Conservation (phyloP, 129 eudicot species). For the Flaveria ramosissima region DNA sequence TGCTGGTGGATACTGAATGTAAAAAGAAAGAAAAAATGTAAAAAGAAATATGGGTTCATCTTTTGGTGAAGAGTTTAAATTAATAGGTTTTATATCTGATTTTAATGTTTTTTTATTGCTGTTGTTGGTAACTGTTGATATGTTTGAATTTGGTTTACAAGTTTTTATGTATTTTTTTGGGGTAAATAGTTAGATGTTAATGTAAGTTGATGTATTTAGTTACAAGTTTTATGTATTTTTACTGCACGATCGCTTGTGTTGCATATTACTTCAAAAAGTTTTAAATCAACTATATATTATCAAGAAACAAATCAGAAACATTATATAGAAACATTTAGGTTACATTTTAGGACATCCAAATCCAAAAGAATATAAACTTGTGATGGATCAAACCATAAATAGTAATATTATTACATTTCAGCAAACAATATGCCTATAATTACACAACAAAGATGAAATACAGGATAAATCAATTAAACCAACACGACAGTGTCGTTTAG, state of each 20-base stretch:
- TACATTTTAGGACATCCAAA: background rate
- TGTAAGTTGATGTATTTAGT: background rate
- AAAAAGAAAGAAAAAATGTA: background rate
- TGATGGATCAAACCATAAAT: conserved; percentile 8
- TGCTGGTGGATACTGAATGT: conserved; percentile 41
- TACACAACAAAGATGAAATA: conserved; percentile 33
- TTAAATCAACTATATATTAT: conserved; percentile 2
- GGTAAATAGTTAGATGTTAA: background rate
- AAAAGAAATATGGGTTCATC: conserved; percentile 1
- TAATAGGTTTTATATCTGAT: background rate
- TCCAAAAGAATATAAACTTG: background rate
- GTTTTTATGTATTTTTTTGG: background rate
- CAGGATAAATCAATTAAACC: conserved; percentile 15
- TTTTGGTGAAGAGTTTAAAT: background rate
- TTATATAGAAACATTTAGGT: background rate
- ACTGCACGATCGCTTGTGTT: too few relatives aligned
- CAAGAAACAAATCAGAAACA: background rate
- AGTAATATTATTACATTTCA: conserved; percentile 25
- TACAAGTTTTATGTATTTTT: too few relatives aligned
- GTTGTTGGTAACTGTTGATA: background rate
- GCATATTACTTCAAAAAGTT: background rate
- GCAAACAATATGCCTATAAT: conserved; percentile 29
- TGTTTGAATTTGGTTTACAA: background rate
- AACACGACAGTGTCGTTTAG: conserved; percentile 15
- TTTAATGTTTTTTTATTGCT: background rate